Evolutionary conservation across 2,329 filamentous ascomycete genomes (phyloP).

Genomic region (Scorias spongiosa): DNA sequence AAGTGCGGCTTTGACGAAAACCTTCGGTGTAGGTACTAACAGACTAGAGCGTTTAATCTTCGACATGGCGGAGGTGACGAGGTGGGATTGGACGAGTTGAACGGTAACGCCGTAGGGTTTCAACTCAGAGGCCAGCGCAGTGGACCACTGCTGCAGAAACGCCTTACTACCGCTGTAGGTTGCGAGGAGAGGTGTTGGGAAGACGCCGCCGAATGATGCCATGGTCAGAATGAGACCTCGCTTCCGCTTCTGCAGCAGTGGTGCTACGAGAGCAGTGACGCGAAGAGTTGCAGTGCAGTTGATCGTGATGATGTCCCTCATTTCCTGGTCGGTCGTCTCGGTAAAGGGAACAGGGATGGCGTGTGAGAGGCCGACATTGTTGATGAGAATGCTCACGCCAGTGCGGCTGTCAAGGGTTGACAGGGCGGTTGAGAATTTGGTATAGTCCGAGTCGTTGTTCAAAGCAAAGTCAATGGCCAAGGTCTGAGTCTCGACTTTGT

Average conservation of each 20-base stretch:
- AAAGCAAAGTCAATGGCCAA: slow-evolving; percentile 84
- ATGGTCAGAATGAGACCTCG: slow-evolving; percentile 87
- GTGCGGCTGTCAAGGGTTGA: slow-evolving; percentile 36
- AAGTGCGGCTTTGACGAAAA: slow-evolving; percentile 66
- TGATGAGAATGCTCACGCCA: slow-evolving; percentile 77
- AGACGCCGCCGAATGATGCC: slow-evolving; percentile 88
- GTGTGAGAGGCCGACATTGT: slow-evolving; percentile 94
- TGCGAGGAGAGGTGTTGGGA: slow-evolving; percentile 80
- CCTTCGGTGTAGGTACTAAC: slow-evolving; percentile 64
- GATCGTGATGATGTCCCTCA: slow-evolving; percentile 83
- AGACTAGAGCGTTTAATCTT: slow-evolving; percentile 72
- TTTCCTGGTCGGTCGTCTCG: slow-evolving; percentile 62
- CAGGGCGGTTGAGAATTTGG: slow-evolving; percentile 52
- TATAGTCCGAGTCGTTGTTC: slow-evolving; percentile 68
- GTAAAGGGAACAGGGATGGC: slow-evolving; percentile 81
- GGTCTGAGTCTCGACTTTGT: slow-evolving; percentile 57
- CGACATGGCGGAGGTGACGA: slow-evolving; percentile 93
- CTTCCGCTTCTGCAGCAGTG: slow-evolving; percentile 70
- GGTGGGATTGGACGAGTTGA: slow-evolving; percentile 81
- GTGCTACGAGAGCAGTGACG: slow-evolving; percentile 71
- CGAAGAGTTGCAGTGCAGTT: slow-evolving; percentile 86
- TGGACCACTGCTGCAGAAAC: slow-evolving; percentile 94
- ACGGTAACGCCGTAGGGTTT: slow-evolving; percentile 68
- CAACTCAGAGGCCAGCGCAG: slow-evolving; percentile 69
- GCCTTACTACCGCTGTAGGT: slow-evolving; percentile 97